Evolutionary conservation across 805 yeast genomes (phyloP), one percentile per base, ranked within the genome.

Genomic region (Monosporozyma aerobia): DNA sequence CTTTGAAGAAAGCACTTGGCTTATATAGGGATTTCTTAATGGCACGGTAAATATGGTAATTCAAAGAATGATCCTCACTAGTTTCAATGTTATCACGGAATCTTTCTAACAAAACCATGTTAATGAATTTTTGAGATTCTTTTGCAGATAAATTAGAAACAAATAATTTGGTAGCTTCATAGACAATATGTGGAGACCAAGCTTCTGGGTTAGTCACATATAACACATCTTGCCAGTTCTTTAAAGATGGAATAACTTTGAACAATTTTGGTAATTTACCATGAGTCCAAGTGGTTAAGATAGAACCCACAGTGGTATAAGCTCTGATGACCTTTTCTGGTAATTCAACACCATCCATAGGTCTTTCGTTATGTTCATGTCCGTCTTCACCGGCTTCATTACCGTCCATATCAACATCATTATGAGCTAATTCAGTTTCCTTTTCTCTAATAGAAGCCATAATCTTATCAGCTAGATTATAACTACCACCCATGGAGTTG

Each of bases 271-370:
- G 99, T 51, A 94, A 76, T 69, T 90, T 90, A 49, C 99, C 99
- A 63, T 94, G 96, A 41, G 90, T 85, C 81, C 95, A 94, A 4
- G 95, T 82, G 22, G 89, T 78, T 54, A 94, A 75, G 50, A 92
- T 83, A 59, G 82, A 83, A 8, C 98, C 98, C 47, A 94, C 92
- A 64, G 88, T 88, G 48, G 88, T 84, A 68, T 92, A 94, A 1
- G 97, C 98, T 57, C 87, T 90, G 62, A 94, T 90, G 52, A 94
- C 98, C 68, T 94, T 90, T 53, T 97, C 97, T 6, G 99, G 99
- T 54, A 94, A 76, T 60, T 86, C 77, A 3, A 92, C 97, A 50
- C 84, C 88, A 60, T 88, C 92, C 22, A 67, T 72, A 77, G 80
- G 68, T 73, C 75, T 59, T 67, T 49, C 40, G 37, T 25, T 53